A percentile compares a stretch with the other conserved stretches of the same genome.
Conservation (phyloP, 345 rosid species). For the Moringa oleifera region DNA sequence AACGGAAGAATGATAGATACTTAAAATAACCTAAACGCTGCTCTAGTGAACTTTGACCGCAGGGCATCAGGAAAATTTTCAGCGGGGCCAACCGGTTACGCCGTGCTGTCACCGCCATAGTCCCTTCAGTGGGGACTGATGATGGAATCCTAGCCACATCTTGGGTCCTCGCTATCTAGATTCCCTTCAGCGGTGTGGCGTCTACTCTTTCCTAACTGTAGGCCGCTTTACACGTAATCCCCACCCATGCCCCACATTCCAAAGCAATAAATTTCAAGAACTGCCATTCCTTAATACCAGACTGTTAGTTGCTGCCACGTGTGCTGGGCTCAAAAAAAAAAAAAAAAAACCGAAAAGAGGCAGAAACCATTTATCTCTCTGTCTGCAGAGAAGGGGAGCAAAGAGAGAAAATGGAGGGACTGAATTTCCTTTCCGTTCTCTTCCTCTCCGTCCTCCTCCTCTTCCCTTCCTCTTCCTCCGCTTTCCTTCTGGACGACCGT, state of each 20-base stretch:
- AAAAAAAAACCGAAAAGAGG: no score
- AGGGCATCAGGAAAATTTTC: no score
- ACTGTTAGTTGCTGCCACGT: constrained; percentile 26
- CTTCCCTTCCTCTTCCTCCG: constrained; percentile 20
- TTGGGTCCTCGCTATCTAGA: neutral
- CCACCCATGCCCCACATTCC: neutral
- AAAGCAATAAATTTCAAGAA: neutral
- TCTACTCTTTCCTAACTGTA: neutral
- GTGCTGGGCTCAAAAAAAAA: neutral
- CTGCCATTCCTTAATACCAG: constrained; percentile 14
- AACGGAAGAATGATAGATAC: no score
- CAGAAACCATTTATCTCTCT: neutral
- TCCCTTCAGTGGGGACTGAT: no score
- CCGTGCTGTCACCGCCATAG: no score
- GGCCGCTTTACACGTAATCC: neutral
- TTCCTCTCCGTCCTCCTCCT: constrained; percentile 21
- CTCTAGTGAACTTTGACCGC: no score
- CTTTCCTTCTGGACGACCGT: constrained; percentile 27
- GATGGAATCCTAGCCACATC: neutral
- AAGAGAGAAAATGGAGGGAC: constrained; percentile 34
- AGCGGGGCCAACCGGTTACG: no score
- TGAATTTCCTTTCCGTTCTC: constrained; percentile 15
- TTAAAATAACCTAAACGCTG: no score
- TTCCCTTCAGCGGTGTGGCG: neutral
- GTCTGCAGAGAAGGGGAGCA: neutral